phyloP scores from a whole-genome alignment of 75 land plant species.

The Chamaecyparis obtusa region DNA sequence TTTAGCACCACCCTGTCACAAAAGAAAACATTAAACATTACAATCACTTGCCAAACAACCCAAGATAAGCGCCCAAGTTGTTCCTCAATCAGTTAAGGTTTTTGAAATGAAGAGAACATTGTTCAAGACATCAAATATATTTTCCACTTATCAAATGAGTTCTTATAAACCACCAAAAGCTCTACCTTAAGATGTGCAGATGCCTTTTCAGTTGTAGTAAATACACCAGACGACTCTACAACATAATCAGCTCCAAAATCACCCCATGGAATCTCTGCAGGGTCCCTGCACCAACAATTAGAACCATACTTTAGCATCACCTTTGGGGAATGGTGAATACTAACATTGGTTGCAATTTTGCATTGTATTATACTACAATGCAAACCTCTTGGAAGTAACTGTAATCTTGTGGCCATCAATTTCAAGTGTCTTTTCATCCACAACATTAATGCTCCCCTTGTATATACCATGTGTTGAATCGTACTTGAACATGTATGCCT shows the following conservation, averaged over 20 bases:
- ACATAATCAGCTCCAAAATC: slow-evolving; percentile 80
- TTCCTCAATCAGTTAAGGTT: background rate
- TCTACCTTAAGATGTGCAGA: slow-evolving; percentile 74
- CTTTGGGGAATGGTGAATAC: background rate
- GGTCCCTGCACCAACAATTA: slow-evolving; percentile 53
- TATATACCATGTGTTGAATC: slow-evolving; percentile 86
- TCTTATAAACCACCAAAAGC: background rate
- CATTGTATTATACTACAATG: background rate
- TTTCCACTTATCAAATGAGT: background rate
- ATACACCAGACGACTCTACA: slow-evolving; percentile 95
- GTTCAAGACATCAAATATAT: background rate
- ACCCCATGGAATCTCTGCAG: slow-evolving; percentile 96
- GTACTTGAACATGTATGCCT: slow-evolving; percentile 99
- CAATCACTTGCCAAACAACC: background rate
- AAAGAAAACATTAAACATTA: background rate
- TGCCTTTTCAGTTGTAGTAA: slow-evolving; percentile 82
- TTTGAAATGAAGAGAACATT: too few relatives aligned
- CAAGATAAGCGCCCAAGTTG: background rate
- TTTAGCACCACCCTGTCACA: slow-evolving; percentile 89
- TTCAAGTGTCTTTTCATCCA: slow-evolving; percentile 71
- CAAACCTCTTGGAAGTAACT: slow-evolving; percentile 60
- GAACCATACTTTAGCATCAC: background rate
- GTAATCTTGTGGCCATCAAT: slow-evolving; percentile 68
- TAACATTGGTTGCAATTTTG: background rate
- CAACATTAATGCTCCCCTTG: slow-evolving; percentile 56